Base-by-base conservation (phyloP, 768 basidiomycete genomes). In the Baorangia bicolor region DNA sequence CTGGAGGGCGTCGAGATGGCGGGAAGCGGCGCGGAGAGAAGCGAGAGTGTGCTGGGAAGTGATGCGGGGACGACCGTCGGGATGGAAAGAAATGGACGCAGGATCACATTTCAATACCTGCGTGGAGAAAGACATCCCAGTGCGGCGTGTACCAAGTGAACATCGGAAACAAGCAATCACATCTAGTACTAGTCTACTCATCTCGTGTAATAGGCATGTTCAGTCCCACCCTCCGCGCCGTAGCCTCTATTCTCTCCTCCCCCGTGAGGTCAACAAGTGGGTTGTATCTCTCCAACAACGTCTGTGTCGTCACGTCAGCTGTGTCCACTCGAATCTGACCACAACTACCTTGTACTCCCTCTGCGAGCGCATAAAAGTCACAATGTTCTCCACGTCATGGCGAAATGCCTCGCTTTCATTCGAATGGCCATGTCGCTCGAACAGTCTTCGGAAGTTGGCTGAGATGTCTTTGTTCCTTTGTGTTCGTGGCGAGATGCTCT, bases 151-250 rank as follows among this genome's bases (percentile, higher is more conserved):
- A 2, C 2, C 10, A 8, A 48, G 21, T n/a, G n/a, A n/a, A 34
- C 51, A 40, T 62, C 40, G 46, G 31, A 31, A 27, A 55, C 56
- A 42, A 21, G 57, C 31, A 50, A 61, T 52, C 47, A 52, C 43
- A 9, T 40, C 40, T 31, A 14, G 48, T 37, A 28, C 47, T 62
- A 38, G 25, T n/a, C 53, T 45, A 56, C 51, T 53, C 38, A 23
- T 45, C 50, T 25, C 48, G 74, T 30, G 74, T 71, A 43, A 81
- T 64, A 11, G 94, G 93, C 80, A 94, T 87, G 64, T 96, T 80
- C 50, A 98, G 73, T 5, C 94, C 94, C 34, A 98, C 94, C 59
- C 94, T 77, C 41, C 85, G 80, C 4, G 93, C 94, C 0, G 94
- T 94, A 2, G 91, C 91, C 64, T 86, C 78, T 57, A 96, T 81